A percentile compares a stretch with the other conserved stretches of the same genome.
Evolutionary conservation across 1,139 yeast genomes (phyloP).

Genomic region (Meyerozyma sp.): DNA sequence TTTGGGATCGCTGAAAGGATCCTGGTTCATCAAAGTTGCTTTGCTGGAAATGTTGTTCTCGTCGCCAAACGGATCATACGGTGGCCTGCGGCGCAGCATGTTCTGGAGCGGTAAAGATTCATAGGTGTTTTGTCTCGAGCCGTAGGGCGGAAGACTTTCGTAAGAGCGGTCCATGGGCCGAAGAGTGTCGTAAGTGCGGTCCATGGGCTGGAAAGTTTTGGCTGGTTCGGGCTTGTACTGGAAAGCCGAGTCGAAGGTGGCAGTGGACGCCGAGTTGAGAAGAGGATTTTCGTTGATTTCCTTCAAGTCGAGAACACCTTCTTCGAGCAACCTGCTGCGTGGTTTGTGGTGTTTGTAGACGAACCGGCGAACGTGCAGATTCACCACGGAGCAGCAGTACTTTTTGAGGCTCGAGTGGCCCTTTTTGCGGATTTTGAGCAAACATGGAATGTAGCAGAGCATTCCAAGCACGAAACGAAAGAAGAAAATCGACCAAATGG

Average conservation of each 20-base stretch:
- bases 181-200: neutral
- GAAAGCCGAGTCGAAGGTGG: conserved; percentile 1
- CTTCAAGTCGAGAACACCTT: conserved; percentile 23
- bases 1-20: neutral
- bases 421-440: conserved; percentile 36
- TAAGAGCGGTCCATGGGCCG: neutral
- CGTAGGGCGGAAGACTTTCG: neutral
- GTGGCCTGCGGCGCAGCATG: neutral
- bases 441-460: conserved; percentile 50
- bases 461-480: conserved; percentile 55
- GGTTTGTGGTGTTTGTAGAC: conserved; percentile 46
- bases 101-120: neutral
- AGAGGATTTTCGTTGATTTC: conserved; percentile 26
- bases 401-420: conserved; percentile 44
- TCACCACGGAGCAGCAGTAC: conserved; percentile 54
- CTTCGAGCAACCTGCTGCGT: conserved; percentile 26
- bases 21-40: neutral
- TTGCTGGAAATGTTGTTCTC: neutral
- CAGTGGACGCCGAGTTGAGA: conserved; percentile 8
- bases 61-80: neutral
- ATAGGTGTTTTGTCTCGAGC: too few species aligned
- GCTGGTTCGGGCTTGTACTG: neutral
- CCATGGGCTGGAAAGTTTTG: neutral
- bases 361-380: conserved; percentile 47
- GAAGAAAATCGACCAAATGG: conserved; percentile 72